Conservation (phyloP, 148 eudicot species). For the Camellia japonica region DNA sequence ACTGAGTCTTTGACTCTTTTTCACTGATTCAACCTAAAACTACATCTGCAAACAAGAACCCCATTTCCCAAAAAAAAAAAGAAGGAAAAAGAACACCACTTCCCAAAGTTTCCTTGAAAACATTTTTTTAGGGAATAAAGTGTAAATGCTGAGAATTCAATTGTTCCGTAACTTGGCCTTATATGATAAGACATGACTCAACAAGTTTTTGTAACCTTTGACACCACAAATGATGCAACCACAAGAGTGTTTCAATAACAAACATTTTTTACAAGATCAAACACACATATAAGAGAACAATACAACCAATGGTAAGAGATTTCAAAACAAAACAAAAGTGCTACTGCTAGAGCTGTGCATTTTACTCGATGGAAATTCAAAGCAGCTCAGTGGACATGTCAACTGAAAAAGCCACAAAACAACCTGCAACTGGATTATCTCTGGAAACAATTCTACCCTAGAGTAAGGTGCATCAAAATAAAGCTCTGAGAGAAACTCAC, state of each 20-base stretch:
- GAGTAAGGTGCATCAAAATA: background rate
- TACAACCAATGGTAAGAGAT: background rate
- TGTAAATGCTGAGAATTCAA: background rate
- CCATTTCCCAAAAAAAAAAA: background rate
- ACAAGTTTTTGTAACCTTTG: background rate
- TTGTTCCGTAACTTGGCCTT: background rate
- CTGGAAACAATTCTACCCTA: background rate
- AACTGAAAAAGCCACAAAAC: background rate
- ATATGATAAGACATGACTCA: background rate
- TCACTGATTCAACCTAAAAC: background rate
- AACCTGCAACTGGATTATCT: constrained; percentile 3
- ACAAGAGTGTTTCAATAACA: background rate
- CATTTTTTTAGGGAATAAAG: background rate
- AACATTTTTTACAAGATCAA: too few relatives aligned
- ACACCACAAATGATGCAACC: background rate
- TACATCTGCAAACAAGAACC: background rate
- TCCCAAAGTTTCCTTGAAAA: background rate
- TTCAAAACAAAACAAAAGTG: background rate
- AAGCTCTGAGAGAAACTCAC: constrained; percentile 40
- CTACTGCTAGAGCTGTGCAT: background rate
- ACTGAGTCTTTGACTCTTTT: background rate
- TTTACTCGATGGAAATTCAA: background rate
- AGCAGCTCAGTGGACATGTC: background rate
- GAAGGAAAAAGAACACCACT: background rate
- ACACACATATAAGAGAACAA: background rate